A percentile compares a stretch with the other conserved stretches of the same genome.
Conservation (phyloP, 352 stramenopile genomes). For the Elongisporangium undulatum region DNA sequence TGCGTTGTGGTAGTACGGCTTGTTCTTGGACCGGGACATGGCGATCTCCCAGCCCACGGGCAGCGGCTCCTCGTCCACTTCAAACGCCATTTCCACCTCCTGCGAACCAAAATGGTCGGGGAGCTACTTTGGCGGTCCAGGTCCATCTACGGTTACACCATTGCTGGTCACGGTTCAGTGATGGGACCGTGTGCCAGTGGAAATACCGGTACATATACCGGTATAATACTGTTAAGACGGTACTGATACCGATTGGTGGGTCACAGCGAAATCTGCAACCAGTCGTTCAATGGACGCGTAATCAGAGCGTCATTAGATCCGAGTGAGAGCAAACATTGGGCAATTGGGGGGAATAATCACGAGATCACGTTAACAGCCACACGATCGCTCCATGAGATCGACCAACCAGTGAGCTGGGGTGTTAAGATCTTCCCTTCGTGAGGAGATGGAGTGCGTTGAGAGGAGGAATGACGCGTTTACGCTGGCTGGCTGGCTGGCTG, state of each 20-base stretch:
- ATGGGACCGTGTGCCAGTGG: background rate
- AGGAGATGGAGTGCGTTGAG: background rate
- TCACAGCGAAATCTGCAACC: background rate
- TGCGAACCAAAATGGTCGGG: background rate
- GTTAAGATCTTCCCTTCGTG: background rate
- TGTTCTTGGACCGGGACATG: conserved; percentile 81
- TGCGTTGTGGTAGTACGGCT: conserved; percentile 83
- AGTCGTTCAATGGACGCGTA: background rate
- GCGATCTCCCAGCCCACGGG: conserved; percentile 68
- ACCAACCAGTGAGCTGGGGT: background rate
- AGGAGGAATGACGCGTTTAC: background rate
- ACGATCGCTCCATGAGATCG: background rate
- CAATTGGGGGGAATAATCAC: background rate
- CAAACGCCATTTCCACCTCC: conserved; percentile 20
- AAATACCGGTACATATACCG: background rate
- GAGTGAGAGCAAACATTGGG: background rate
- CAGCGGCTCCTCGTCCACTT: conserved; percentile 59
- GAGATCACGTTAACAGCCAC: background rate
- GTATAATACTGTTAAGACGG: background rate
- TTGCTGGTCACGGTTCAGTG: background rate
- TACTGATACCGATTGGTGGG: background rate
- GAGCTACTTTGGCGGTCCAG: background rate
- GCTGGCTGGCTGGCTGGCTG: background rate
- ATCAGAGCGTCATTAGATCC: background rate
- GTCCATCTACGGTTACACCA: background rate